Evolutionary conservation across 2,329 filamentous ascomycete genomes (phyloP).

Genomic region (Diaporthe ilicicola): DNA sequence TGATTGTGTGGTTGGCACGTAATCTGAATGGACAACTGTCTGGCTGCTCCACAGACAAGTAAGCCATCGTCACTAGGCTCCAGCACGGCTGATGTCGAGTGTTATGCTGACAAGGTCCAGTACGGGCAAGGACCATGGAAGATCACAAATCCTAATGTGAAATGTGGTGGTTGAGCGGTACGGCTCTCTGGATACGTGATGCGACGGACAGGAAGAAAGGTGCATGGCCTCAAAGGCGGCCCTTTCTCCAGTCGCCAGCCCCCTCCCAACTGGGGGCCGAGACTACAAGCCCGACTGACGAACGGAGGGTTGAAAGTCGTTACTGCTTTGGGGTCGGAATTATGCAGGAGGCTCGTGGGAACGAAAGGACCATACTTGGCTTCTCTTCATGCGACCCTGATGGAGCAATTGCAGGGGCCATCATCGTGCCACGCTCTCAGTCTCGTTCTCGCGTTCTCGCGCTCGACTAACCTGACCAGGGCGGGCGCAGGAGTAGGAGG

Average conservation of each 20-base stretch:
- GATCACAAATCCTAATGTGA: background rate
- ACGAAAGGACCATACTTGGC: constrained; percentile 17
- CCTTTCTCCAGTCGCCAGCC: background rate
- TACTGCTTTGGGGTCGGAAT: background rate
- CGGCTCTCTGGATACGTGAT: background rate
- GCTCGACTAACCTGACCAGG: background rate
- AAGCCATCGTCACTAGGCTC: constrained; percentile 12
- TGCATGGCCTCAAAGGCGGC: background rate
- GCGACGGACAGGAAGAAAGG: background rate
- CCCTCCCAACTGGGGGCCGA: background rate
- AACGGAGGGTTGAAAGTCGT: background rate
- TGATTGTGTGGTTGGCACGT: constrained; percentile 2
- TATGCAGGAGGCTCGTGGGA: background rate
- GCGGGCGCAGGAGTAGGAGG: background rate
- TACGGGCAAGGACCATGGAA: background rate
- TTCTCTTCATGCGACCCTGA: constrained; percentile 1
- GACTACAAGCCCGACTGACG: background rate
- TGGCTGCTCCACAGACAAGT: background rate
- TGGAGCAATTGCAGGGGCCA: constrained; percentile 6
- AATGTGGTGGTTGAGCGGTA: background rate
- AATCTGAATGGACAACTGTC: constrained; percentile 13
- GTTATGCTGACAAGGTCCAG: background rate
- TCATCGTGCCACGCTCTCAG: constrained; percentile 1
- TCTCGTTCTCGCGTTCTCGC: background rate
- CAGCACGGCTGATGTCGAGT: constrained; percentile 6